Evolutionary conservation across 2,329 filamentous ascomycete genomes (phyloP).

Genomic region (Sporothrix globosa): DNA sequence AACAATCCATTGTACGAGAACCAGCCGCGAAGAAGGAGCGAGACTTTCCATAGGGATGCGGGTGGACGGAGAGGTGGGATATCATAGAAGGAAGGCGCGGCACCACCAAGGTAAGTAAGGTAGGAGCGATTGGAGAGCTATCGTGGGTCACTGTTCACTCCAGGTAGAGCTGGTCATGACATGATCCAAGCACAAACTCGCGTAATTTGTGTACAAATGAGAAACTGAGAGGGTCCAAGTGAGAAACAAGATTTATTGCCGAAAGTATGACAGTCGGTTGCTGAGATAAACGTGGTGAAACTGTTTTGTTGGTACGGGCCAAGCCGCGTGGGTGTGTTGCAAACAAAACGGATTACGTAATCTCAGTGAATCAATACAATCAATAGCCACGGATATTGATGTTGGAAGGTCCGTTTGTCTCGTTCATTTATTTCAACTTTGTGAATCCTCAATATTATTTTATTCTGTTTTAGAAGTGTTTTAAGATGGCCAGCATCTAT

Average conservation of each 20-base stretch:
- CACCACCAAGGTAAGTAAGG: not conserved
- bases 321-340: not conserved
- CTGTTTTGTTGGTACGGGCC: not conserved
- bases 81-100: not conserved
- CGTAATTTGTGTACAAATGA: not conserved
- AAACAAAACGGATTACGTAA: slow-evolving; percentile 15
- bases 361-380: not conserved
- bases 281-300: slow-evolving; percentile 7
- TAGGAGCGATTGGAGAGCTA: not conserved
- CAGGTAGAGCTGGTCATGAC: not conserved
- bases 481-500: not conserved
- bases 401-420: too few relatives aligned
- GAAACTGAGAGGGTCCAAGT: not conserved
- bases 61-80: not conserved
- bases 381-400: not conserved
- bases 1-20: slow-evolving; percentile 63
- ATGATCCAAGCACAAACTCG: not conserved
- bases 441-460: not conserved
- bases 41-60: slow-evolving; percentile 27
- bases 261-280: not conserved
- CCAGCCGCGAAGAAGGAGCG: slow-evolving; percentile 36
- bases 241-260: not conserved
- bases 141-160: not conserved
- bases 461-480: not conserved
- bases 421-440: not conserved